Conservation (phyloP, 2,329 filamentous ascomycete species). For the Allantophomopsis lycopodina region DNA sequence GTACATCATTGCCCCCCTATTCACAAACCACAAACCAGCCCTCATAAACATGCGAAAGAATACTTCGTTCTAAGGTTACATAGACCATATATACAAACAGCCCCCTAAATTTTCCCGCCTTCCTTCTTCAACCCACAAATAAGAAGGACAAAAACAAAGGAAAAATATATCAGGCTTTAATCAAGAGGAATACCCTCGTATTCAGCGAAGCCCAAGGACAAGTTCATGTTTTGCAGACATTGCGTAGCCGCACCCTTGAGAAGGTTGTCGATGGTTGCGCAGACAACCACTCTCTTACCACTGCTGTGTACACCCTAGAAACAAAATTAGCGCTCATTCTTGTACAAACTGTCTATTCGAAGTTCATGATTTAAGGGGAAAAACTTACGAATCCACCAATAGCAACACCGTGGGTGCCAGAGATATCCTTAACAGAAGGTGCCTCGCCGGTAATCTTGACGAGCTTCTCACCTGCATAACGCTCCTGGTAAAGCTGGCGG, state of each 20-base stretch:
- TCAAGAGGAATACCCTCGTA: conserved; percentile 68
- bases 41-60: too few species aligned
- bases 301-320: conserved; percentile 62
- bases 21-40: too few species aligned
- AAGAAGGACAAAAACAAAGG: too few species aligned
- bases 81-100: too few species aligned
- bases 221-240: conserved; percentile 91
- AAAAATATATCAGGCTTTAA: conserved; percentile 5
- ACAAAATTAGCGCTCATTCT: too few species aligned
- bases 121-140: too few species aligned
- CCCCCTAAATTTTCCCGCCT: too few species aligned
- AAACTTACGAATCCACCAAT: conserved; percentile 62
- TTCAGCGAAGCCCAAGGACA: conserved; percentile 77
- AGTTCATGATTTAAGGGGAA: too few species aligned
- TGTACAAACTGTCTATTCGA: too few species aligned
- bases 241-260: conserved; percentile 89
- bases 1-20: too few species aligned
- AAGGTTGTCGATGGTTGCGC: conserved; percentile 86
- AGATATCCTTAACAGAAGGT: conserved; percentile 74
- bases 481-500: conserved; percentile 86
- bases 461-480: conserved; percentile 90
- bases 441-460: conserved; percentile 85
- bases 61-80: too few species aligned
- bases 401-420: conserved; percentile 76
- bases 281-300: conserved; percentile 87